A percentile compares a stretch with the other conserved stretches of the same genome.
These are phyloP conservation scores for Brassica juncea DNA, from an alignment of 345 rosid genomes.

Conservation along the genomic window DNA sequence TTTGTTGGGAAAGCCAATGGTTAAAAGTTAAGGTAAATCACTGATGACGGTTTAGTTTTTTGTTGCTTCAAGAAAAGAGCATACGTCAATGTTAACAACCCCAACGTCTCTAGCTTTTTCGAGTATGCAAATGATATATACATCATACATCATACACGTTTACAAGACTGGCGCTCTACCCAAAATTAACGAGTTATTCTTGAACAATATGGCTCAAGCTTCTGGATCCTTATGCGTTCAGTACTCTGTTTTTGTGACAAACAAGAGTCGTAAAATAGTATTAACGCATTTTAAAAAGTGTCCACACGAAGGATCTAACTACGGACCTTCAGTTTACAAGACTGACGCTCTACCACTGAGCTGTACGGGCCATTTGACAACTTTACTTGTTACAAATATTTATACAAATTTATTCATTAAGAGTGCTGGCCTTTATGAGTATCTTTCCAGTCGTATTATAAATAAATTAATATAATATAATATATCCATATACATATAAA, in stretches of 20 bases:
- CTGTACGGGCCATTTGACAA: conserved; percentile 43
- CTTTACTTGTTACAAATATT: no score
- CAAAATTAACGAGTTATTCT: conserved; percentile 46
- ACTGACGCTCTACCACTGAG: conserved; percentile 90
- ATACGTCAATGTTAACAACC: conserved; percentile 34
- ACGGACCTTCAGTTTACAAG: conserved; percentile 88
- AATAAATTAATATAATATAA: no score
- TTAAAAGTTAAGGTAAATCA: conserved; percentile 18
- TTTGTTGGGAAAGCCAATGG: neutral
- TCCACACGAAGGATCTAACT: conserved; percentile 91
- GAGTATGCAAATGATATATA: conserved; percentile 15
- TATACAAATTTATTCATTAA: no score
- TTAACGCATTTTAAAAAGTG: neutral
- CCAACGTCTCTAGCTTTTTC: conserved; percentile 24
- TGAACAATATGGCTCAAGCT: neutral
- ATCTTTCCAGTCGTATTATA: neutral
- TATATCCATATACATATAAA: neutral
- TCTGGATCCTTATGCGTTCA: neutral
- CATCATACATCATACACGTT: conserved; percentile 43
- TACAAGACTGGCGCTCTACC: conserved; percentile 92
- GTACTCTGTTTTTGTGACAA: neutral
- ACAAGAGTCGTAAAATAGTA: neutral
- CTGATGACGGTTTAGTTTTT: neutral
- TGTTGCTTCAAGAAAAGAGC: conserved; percentile 38
- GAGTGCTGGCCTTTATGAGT: neutral